phyloP scores from a whole-genome alignment of 129 eudicot genomes.

The Lactuca saligna region DNA sequence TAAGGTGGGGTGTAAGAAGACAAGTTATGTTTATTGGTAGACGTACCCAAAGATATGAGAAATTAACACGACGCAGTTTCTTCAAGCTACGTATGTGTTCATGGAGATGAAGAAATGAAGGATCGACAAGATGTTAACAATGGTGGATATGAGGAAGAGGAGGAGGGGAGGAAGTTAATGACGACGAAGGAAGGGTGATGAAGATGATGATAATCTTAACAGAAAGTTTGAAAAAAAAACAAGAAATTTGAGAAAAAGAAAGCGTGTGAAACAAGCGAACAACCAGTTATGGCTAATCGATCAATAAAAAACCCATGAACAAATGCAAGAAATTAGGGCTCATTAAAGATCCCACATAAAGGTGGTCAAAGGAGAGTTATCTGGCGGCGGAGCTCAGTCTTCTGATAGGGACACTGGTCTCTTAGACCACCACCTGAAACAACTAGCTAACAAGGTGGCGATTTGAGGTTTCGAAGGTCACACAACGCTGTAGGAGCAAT shows the following conservation, averaged over 20 bases:
- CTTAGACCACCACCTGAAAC: slow-evolving; percentile 86
- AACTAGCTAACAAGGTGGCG: slow-evolving; percentile 86
- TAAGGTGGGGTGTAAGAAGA: slow-evolving; percentile 70
- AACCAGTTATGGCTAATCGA: too few relatives aligned
- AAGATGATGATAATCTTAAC: slow-evolving; percentile 13
- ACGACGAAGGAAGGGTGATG: too few relatives aligned
- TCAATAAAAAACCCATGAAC: slow-evolving; percentile 45
- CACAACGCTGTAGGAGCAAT: slow-evolving; percentile 89
- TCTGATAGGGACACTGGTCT: slow-evolving; percentile 90
- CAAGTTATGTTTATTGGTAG: slow-evolving; percentile 62
- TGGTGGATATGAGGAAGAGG: slow-evolving; percentile 30
- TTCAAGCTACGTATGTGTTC: slow-evolving; percentile 50
- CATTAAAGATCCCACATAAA: slow-evolving; percentile 44
- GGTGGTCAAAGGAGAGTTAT: slow-evolving; percentile 90
- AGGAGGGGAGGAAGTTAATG: slow-evolving; percentile 27
- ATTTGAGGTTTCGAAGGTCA: slow-evolving; percentile 69
- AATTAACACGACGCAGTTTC: slow-evolving; percentile 44
- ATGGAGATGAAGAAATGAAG: slow-evolving; percentile 33
- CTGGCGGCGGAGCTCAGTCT: slow-evolving; percentile 73
- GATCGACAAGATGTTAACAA: slow-evolving; percentile 5
- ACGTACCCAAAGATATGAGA: slow-evolving; percentile 41
- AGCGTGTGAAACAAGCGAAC: slow-evolving; percentile 53
- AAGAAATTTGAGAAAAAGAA: slow-evolving; percentile 39
- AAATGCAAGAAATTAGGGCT: slow-evolving; percentile 41
- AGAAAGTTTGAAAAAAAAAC: slow-evolving; percentile 38